A percentile compares a stretch with the other conserved stretches of the same genome.
Conservation (phyloP, 345 rosid genomes). For the Clarkia xantiana region DNA sequence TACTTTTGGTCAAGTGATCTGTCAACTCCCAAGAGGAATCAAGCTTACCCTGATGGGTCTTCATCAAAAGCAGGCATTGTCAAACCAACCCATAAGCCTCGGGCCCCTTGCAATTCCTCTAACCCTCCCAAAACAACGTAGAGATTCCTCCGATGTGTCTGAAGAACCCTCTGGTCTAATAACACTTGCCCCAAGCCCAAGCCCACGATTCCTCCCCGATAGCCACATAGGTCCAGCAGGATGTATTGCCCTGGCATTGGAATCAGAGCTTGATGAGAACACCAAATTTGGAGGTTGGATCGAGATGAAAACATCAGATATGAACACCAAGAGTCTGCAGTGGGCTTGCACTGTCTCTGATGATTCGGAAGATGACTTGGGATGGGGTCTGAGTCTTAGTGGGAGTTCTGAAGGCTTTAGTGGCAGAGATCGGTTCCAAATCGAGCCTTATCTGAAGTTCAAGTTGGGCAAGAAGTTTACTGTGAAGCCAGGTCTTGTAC, state of each 20-base stretch:
- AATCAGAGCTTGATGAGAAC: conserved; percentile 42
- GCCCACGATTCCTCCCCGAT: conserved; percentile 2
- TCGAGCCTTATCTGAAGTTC: conserved; percentile 51
- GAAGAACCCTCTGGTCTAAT: conserved; percentile 12
- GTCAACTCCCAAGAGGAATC: conserved; percentile 36
- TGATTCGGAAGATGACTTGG: conserved; percentile 42
- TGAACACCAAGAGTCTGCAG: conserved; percentile 18
- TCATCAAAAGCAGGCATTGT: conserved; percentile 26
- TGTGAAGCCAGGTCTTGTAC: conserved; percentile 57
- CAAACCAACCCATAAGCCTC: conserved; percentile 12
- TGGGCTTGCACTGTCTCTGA: conserved; percentile 56
- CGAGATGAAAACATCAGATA: conserved; percentile 39
- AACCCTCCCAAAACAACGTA: conserved; percentile 19
- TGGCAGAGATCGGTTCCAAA: conserved; percentile 34
- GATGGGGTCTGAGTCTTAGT: conserved; percentile 66
- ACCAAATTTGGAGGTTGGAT: conserved; percentile 62
- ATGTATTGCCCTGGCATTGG: conserved; percentile 50
- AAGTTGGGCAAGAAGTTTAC: conserved; percentile 33
- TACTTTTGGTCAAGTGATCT: conserved; percentile 63
- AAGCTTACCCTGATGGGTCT: conserved; percentile 50
- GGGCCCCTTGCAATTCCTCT: conserved; percentile 47
- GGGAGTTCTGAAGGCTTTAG: conserved; percentile 32
- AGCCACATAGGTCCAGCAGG: conserved; percentile 14
- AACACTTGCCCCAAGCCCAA: too few species aligned
- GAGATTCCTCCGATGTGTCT: conserved; percentile 10